Base-by-base conservation (phyloP, 345 rosid species). In the Euphorbia lathyris region DNA sequence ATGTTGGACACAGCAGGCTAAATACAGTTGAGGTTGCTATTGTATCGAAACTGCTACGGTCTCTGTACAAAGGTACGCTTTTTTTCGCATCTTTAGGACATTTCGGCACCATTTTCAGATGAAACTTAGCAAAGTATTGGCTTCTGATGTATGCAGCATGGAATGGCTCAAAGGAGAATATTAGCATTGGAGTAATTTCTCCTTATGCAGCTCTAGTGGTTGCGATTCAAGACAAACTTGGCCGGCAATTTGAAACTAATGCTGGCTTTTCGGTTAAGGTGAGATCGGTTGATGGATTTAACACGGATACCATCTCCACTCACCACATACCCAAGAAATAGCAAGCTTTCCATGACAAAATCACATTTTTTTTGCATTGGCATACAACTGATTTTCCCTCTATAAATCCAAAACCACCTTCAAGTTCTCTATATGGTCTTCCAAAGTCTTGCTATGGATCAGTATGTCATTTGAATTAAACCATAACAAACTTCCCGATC, bases 1-100 rank as follows among this genome's bases (percentile, higher is more conserved):
- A 67, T 43, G 65, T 34, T 12, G 77, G 79, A 9, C 20, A 25
- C 17, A 83, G 91, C 70, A 1, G 5, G 34, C 79, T 70, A 73
- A 87, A 85, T 61, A 66, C 77, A 70, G 83, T 70, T 32, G 89
- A 87, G 80, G 91, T 78, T n/a, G 80, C 81, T 12, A 72, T 76
- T 1, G 82, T 80, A 67, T 29, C 51, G 25, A 77, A 66, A 26
- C 62, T 86, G 47, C 45, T 87, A 66, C 70, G 25, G 57, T 65
- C 34, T 4, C 79, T 86, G 51, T 11, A 75, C 73, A 68, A 66
- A 63, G 91, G 91, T 87, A 76, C n/a, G 67, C 40, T 17, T 10
- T 58, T 34, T 40, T 16, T 16, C 17, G 26, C 19, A 56, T 25
- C 13, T 23, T 56, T 56, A 25, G 5, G 1, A 40, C 9, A 40